These are phyloP conservation scores for Metarhizium robertsii DNA, from an alignment of 2,329 filamentous ascomycete species.

Conservation along the genomic window DNA sequence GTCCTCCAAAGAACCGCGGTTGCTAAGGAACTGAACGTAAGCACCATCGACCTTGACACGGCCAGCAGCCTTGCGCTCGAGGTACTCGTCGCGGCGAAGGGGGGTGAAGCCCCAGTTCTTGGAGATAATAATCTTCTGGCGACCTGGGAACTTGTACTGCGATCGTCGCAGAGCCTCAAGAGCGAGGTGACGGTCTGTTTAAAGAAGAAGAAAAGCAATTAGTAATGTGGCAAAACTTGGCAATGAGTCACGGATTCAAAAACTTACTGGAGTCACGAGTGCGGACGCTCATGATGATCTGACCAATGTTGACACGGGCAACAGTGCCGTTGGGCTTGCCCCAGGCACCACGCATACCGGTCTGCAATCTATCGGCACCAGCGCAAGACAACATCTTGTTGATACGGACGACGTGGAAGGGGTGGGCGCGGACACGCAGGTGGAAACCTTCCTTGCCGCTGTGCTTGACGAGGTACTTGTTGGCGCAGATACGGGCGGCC, in stretches of 20 bases:
- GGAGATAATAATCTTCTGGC: conserved; percentile 99
- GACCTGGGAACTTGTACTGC: conserved; percentile 99
- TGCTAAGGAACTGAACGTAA: conserved; percentile 98
- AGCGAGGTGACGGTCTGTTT: conserved; percentile 72
- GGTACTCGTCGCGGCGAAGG: conserved; percentile 94
- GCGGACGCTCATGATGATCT: conserved; percentile 95
- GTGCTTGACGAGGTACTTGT: conserved; percentile 83
- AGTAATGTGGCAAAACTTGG: conserved; percentile 11
- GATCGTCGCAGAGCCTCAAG: conserved; percentile 98
- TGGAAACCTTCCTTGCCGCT: conserved; percentile 67
- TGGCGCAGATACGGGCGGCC: conserved; percentile 99
- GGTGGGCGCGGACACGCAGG: conserved; percentile 79
- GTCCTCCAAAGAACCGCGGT: conserved; percentile 74
- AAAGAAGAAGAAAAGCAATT: conserved; percentile 1
- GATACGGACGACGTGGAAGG: conserved; percentile 99
- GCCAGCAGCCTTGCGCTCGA: conserved; percentile 88
- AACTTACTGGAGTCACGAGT: conserved; percentile 83
- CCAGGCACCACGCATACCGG: conserved; percentile 99
- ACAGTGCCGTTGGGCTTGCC: conserved; percentile 99
- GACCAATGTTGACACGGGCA: conserved; percentile 99
- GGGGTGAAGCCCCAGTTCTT: conserved; percentile 99
- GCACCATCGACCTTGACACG: conserved; percentile 95
- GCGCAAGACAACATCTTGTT: conserved; percentile 99
- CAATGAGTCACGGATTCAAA: neutral
- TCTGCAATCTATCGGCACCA: conserved; percentile 99